Evolutionary conservation across 257 asterid genomes (phyloP).

Genomic region (Coffea eugenioides): DNA sequence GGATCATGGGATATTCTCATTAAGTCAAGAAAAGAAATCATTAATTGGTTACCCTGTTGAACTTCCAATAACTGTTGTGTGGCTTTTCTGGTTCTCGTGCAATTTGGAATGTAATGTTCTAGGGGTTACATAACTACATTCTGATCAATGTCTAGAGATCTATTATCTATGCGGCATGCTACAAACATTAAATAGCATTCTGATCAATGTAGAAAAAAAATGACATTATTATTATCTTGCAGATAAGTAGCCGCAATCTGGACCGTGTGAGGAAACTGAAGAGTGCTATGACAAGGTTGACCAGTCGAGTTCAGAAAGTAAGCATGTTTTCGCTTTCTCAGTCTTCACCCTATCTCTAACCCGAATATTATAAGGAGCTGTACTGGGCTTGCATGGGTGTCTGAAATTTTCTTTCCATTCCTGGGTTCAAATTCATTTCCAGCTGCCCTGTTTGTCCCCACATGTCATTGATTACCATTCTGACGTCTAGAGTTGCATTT

Average conservation of each 20-base stretch:
- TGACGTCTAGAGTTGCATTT: neutral
- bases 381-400: neutral
- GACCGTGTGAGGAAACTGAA: conserved; percentile 86
- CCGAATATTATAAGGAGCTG: neutral
- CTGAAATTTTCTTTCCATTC: neutral
- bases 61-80: neutral
- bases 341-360: neutral
- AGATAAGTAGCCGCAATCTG: conserved; percentile 80
- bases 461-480: neutral
- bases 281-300: conserved; percentile 81
- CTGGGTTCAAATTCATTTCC: neutral
- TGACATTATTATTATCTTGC: conserved; percentile 21
- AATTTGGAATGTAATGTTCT: neutral
- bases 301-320: conserved; percentile 89
- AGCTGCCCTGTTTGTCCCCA: neutral
- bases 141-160: too few relatives aligned
- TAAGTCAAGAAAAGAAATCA: neutral
- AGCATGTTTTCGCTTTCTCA: conserved; percentile 32
- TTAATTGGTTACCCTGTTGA: neutral
- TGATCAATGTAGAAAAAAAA: neutral
- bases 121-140: neutral
- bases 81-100: neutral
- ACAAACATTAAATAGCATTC: neutral
- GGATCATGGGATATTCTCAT: neutral
- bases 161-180: neutral